Evolutionary conservation across 305 asterid genomes (phyloP).

Genomic region (Fraxinus sp.): DNA sequence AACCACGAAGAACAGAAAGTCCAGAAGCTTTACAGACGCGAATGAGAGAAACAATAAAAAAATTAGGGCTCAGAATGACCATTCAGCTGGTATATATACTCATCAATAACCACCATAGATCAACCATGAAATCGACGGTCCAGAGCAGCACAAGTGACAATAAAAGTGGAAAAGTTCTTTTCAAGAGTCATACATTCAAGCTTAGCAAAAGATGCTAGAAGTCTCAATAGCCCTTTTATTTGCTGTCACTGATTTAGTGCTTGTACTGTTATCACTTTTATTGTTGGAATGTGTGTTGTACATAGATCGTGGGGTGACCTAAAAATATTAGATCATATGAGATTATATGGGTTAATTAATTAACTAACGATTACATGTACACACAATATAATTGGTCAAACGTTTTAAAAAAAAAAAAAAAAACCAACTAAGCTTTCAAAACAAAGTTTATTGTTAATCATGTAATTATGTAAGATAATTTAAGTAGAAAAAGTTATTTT

Average conservation of each 20-base stretch:
- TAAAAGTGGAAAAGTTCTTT: no score
- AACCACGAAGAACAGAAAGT: no score
- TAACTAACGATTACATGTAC: not conserved
- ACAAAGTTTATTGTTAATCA: not conserved
- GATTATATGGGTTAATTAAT: not conserved
- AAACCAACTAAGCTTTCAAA: not conserved
- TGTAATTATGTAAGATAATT: not conserved
- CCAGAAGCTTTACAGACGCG: no score
- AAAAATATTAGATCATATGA: not conserved
- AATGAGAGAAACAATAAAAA: no score
- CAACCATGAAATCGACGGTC: no score
- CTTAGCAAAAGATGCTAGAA: not conserved
- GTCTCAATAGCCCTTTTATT: not conserved
- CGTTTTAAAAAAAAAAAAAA: not conserved
- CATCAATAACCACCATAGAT: no score
- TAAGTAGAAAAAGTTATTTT: constrained; percentile 1
- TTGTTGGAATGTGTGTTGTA: constrained; percentile 22
- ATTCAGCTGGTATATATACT: no score
- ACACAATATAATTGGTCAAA: constrained; percentile 14
- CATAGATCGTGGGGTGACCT: constrained; percentile 15
- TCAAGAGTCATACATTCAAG: not conserved
- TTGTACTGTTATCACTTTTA: constrained; percentile 13
- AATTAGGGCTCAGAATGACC: no score
- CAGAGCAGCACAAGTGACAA: no score
- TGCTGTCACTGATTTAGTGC: constrained; percentile 24